phyloP scores from a whole-genome alignment of 2,329 filamentous ascomycete species.

The Monilinia polystroma region DNA sequence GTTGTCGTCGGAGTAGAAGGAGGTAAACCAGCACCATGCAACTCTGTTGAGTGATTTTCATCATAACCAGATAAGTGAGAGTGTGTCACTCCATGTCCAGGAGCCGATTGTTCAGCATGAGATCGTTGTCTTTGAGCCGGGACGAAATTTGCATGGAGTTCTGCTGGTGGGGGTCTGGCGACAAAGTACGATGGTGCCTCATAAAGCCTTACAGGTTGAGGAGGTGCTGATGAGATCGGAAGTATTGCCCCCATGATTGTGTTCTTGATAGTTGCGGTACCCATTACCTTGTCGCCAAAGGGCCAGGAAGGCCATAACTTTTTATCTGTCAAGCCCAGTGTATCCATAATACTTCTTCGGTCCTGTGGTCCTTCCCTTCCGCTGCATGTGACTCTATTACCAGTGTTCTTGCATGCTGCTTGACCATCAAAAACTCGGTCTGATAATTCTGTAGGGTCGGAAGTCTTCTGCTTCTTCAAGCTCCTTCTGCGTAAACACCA shows the following conservation, averaged over 20 bases:
- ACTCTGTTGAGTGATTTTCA: background rate
- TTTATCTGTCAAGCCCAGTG: background rate
- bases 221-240: background rate
- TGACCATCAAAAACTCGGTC: background rate
- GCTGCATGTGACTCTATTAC: background rate
- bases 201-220: background rate
- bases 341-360: background rate
- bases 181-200: background rate
- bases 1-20: background rate
- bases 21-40: background rate
- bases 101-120: too few relatives aligned
- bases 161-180: background rate
- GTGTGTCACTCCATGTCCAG: background rate
- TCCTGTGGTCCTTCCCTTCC: background rate
- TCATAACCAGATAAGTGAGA: background rate
- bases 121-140: background rate
- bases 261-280: slow-evolving; percentile 2
- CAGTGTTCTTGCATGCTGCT: background rate
- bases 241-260: slow-evolving; percentile 1
- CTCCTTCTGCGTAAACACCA: slow-evolving; percentile 9
- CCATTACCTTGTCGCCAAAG: slow-evolving; percentile 5
- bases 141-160: background rate
- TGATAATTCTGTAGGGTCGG: too few relatives aligned
- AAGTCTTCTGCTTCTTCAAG: background rate
- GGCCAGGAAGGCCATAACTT: slow-evolving; percentile 13